Percentiles rank a stretch among this genome's conserved stretches.
phyloP scores from a whole-genome alignment of 192 early-diverging fungal genomes.

The Coemansia sp. region DNA sequence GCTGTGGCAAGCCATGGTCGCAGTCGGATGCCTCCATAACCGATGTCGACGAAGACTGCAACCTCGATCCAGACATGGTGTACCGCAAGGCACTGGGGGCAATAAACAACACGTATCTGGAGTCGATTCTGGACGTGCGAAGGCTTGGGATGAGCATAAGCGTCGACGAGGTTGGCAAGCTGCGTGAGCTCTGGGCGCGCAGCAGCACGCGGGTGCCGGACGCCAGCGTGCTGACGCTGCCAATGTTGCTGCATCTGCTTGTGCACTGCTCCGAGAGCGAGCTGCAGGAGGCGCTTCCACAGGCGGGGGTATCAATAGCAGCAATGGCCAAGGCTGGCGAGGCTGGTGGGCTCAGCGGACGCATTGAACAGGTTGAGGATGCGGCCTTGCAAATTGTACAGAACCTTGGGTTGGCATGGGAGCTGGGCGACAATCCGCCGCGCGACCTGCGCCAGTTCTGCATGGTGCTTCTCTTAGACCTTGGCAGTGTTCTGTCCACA shows the following conservation, averaged over 20 bases:
- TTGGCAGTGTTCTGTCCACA: conserved; percentile 49
- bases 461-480: conserved; percentile 51
- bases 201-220: conserved; percentile 37
- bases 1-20: conserved; percentile 36
- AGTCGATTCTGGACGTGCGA: conserved; percentile 48
- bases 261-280: conserved; percentile 52
- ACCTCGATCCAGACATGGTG: conserved; percentile 52
- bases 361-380: conserved; percentile 54
- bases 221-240: conserved; percentile 40
- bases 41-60: conserved; percentile 50
- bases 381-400: conserved; percentile 55
- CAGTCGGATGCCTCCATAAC: conserved; percentile 34
- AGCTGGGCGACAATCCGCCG: conserved; percentile 53
- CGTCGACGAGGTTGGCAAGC: conserved; percentile 34
- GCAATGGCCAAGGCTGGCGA: conserved; percentile 46
- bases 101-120: conserved; percentile 45
- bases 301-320: conserved; percentile 44
- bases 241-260: conserved; percentile 52
- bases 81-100: conserved; percentile 53
- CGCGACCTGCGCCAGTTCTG: conserved; percentile 54
- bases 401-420: conserved; percentile 54
- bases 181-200: conserved; percentile 45
- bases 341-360: conserved; percentile 27
- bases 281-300: conserved; percentile 42
- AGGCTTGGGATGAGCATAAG: conserved; percentile 54